Base-by-base conservation (phyloP, 2,329 filamentous ascomycete genomes). In the Penicillium sp. region DNA sequence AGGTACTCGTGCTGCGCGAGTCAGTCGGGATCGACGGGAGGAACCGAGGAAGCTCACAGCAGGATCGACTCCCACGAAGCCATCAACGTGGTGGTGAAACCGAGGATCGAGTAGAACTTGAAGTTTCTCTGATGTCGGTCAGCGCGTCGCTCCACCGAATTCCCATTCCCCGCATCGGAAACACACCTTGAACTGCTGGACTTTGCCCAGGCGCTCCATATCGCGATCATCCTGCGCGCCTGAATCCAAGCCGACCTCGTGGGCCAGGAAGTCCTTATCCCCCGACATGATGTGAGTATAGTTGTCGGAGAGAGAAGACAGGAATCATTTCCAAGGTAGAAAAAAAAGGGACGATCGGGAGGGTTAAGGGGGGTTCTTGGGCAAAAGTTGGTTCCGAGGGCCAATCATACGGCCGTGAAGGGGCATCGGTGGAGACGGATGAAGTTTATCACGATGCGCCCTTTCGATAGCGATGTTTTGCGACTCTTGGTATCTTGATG, bases 131-230 rank as follows among this genome's bases (percentile, higher is more conserved):
- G 44, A 51, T 55, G 35, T 33, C 30, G 39, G 48, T 60, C 45
- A 65, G 49, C 25, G 22, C n/a, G 27, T 28, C 8, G 18, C 25
- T 27, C 28, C 40, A 27, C 22, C 46, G 39, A n/a, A 36, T 31
- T 24, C 38, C 45, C 36, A 36, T 31, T 24, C 38, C 45, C 36
- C 54, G 20, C 41, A 22, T 20, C 38, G 24, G 18, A 11, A 31
- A 56, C 63, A 41, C 11, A 65, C 74, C 51, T 74, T 72, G 48
- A 80, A 69, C 53, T 79, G 74, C 61, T 80, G 78, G 39, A 68
- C 64, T 65, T 79, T 79, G 41, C 78, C 78, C 69, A 80, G 69
- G 14, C 78, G 73, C 44, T 69, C 66, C 78, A 80, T 81, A 54
- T 80, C 61, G 40, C 53, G 56, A 24, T 63, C 61, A 60, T 63